A percentile compares a stretch with the other conserved stretches of the same genome.
Evolutionary conservation across 1,139 yeast species (phyloP).

Genomic region (Pichia sp.): DNA sequence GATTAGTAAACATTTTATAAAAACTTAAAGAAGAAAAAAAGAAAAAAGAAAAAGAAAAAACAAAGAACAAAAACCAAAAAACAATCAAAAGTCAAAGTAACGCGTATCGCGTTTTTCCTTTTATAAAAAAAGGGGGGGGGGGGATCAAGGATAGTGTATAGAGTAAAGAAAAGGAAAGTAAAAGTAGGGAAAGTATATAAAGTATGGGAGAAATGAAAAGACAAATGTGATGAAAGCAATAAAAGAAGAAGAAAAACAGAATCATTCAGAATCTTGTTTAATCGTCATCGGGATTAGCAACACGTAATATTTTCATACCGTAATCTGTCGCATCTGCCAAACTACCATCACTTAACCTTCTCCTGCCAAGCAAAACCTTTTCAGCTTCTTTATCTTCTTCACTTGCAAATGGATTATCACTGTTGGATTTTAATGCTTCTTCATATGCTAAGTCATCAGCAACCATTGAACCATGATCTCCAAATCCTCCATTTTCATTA

Average conservation of each 20-base stretch:
- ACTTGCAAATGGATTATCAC: constrained; percentile 28
- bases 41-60: too few species aligned
- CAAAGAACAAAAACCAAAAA: too few species aligned
- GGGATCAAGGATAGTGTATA: neutral
- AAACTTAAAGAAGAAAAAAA: too few species aligned
- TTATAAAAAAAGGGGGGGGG: neutral
- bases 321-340: constrained; percentile 76
- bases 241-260: neutral
- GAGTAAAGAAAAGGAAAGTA: too few species aligned
- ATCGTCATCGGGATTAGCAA: constrained; percentile 61
- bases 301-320: constrained; percentile 63
- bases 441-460: constrained; percentile 55
- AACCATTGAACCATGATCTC: constrained; percentile 44
- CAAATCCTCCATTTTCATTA: constrained; percentile 30
- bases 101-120: neutral
- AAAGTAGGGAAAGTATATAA: too few species aligned
- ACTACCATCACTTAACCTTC: constrained; percentile 67
- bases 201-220: neutral
- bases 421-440: constrained; percentile 31
- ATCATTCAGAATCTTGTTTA: neutral
- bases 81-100: too few species aligned
- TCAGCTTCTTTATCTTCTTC: constrained; percentile 25
- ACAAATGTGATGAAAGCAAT: neutral
- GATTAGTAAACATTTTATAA: neutral
- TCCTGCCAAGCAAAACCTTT: constrained; percentile 54